Evolutionary conservation across 148 eudicot genomes (phyloP).

Genomic region (Vaccinium macrocarpon): DNA sequence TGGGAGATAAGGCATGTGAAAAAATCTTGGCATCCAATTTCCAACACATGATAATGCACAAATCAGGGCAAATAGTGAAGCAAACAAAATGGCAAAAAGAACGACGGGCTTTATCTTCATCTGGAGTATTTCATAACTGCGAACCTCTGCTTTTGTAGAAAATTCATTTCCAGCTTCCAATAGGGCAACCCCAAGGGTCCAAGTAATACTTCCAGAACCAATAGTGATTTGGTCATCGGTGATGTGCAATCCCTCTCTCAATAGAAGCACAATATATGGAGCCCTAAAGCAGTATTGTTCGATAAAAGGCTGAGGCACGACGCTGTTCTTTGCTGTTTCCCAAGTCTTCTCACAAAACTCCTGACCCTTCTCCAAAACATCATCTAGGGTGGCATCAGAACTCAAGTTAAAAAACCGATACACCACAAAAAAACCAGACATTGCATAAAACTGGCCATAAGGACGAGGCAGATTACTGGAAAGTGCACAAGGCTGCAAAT

Average conservation of each 20-base stretch:
- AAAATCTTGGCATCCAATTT: conserved; percentile 55
- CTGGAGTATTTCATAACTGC: conserved; percentile 48
- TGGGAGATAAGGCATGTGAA: conserved; percentile 58
- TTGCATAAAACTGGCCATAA: conserved; percentile 82
- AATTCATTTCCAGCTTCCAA: conserved; percentile 91
- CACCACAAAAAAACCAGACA: conserved; percentile 96
- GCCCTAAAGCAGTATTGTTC: conserved; percentile 99
- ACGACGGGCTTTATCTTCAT: conserved; percentile 65
- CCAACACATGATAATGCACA: conserved; percentile 64
- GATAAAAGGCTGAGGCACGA: conserved; percentile 88
- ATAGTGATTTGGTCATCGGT: conserved; percentile 61
- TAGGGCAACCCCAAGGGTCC: conserved; percentile 97
- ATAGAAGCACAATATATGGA: conserved; percentile 70
- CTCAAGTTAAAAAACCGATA: conserved; percentile 90
- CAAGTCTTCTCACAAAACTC: conserved; percentile 74
- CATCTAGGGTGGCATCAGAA: conserved; percentile 76
- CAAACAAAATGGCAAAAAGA: conserved; percentile 57
- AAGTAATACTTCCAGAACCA: conserved; percentile 96
- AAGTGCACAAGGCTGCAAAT: conserved; percentile 89
- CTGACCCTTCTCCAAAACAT: conserved; percentile 83
- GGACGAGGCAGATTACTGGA: conserved; percentile 76
- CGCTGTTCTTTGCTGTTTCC: conserved; percentile 81
- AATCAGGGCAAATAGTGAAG: conserved; percentile 48
- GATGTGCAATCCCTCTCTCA: conserved; percentile 93
- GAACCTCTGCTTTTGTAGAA: conserved; percentile 46